Evolutionary conservation across 345 rosid species (phyloP).

Genomic region (Brassica napus): DNA sequence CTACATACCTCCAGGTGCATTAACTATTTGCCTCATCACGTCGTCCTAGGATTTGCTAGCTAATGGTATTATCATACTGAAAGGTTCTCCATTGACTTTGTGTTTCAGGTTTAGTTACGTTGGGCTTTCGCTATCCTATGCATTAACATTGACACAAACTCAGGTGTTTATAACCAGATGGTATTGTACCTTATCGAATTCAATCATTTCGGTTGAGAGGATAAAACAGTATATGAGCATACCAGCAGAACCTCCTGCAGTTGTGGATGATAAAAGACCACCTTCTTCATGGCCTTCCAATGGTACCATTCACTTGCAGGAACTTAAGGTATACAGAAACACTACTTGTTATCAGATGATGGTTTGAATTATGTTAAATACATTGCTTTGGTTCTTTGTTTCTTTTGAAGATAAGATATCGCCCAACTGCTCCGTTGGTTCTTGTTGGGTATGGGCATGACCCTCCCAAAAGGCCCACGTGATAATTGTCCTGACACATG

Average conservation of each 20-base stretch:
- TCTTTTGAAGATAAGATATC: slow-evolving; percentile 56
- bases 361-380: background rate
- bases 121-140: slow-evolving; percentile 79
- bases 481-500: too few relatives aligned
- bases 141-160: slow-evolving; percentile 54
- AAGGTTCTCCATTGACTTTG: slow-evolving; percentile 4
- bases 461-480: too few relatives aligned
- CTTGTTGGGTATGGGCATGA: too few relatives aligned
- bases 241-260: slow-evolving; percentile 62
- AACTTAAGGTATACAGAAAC: slow-evolving; percentile 50
- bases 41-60: too few relatives aligned
- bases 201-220: slow-evolving; percentile 69
- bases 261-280: slow-evolving; percentile 60
- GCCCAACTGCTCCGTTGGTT: slow-evolving; percentile 65
- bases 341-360: background rate
- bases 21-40: background rate
- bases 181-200: slow-evolving; percentile 64
- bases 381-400: slow-evolving; percentile 7
- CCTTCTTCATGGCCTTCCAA: slow-evolving; percentile 68
- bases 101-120: slow-evolving; percentile 53
- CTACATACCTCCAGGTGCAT: slow-evolving; percentile 54
- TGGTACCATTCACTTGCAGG: slow-evolving; percentile 70
- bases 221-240: slow-evolving; percentile 74
- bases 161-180: slow-evolving; percentile 60
- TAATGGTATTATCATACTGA: background rate